Evolutionary conservation across 257 asterid genomes (phyloP), one percentile per base, ranked within the genome.

Genomic region (Solanum pinnatisectum): DNA sequence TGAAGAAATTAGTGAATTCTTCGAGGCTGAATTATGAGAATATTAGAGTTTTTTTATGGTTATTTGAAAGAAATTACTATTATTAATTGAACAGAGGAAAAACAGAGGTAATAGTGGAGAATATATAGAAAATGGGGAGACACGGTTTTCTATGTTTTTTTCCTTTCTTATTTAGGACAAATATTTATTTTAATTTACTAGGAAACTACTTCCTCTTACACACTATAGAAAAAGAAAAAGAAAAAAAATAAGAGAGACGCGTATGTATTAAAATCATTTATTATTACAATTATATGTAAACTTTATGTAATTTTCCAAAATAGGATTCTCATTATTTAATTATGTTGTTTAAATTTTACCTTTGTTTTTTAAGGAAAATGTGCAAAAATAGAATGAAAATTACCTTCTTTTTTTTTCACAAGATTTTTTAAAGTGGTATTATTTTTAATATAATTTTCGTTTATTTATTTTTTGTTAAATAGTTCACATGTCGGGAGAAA

Each of bases 91-190:
- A 91, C 93, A 73, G 89, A 79, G 86, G 20, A 93, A 56, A 93
- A 85, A 33, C 81, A 93, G 94, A 91, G 94, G 94, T 91, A 88
- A 89, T 90, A 44, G 56, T 88, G 46, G 52, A 84, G 87, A 46
- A 88, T 94, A 90, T 95, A 93, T 93, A 94, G 93, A 71, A 85
- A 63, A n/a, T 60, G 68, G 68, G 14, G 68, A 7, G 30, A 60
- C 68, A 63, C 71, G 30, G 71, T 63, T 63, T 22, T 78, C 13
- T 23, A 8, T n/a, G 8, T 3, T 1, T 6, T 6, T 73, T 40
- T 20, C 0, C 2, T 12, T 2, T 56, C 72, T 13, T 12, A 27
- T 39, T 40, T 25, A 42, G 37, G 84, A 42, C n/a, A 78, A 42
- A 27, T n/a, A 40, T 25, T 16, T 63, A 23, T 56, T 20, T 8